phyloP scores from a whole-genome alignment of 345 rosid genomes.

The Linum lewisii region DNA sequence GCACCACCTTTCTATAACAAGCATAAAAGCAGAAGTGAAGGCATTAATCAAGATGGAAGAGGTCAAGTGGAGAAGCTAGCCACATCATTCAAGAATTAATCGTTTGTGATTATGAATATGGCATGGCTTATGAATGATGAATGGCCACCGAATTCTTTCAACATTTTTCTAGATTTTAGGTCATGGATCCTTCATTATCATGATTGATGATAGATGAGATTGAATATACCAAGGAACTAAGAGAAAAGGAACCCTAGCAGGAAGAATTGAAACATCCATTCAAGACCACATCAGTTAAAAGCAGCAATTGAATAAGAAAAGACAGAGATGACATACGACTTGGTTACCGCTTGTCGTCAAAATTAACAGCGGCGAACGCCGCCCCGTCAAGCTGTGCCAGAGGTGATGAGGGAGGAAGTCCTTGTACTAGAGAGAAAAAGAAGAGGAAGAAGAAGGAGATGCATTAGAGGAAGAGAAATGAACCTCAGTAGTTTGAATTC shows the following conservation, averaged over 20 bases:
- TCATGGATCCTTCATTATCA: slow-evolving; percentile 91
- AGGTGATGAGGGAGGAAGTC: background rate
- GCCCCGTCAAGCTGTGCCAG: no score
- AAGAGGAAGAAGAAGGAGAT: background rate
- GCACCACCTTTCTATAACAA: slow-evolving; percentile 80
- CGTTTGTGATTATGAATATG: slow-evolving; percentile 84
- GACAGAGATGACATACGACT: no score
- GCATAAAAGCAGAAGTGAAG: slow-evolving; percentile 11
- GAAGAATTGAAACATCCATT: no score
- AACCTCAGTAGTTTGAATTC: background rate
- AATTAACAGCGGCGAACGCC: no score
- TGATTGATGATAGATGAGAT: no score
- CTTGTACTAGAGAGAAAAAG: background rate
- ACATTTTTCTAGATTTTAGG: slow-evolving; percentile 85
- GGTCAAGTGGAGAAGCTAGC: background rate
- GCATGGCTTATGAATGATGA: slow-evolving; percentile 82
- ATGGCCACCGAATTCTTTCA: slow-evolving; percentile 94
- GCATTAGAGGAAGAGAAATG: background rate
- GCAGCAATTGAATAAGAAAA: no score
- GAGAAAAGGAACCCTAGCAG: no score
- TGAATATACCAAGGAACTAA: no score
- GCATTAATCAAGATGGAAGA: background rate
- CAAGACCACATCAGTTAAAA: no score
- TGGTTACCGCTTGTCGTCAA: no score
- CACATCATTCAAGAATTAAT: slow-evolving; percentile 81